Percentiles rank a stretch among this genome's conserved stretches.
Evolutionary conservation across 1,284 basidiomycete genomes (phyloP).

Genomic region (Malassezia furfur): DNA sequence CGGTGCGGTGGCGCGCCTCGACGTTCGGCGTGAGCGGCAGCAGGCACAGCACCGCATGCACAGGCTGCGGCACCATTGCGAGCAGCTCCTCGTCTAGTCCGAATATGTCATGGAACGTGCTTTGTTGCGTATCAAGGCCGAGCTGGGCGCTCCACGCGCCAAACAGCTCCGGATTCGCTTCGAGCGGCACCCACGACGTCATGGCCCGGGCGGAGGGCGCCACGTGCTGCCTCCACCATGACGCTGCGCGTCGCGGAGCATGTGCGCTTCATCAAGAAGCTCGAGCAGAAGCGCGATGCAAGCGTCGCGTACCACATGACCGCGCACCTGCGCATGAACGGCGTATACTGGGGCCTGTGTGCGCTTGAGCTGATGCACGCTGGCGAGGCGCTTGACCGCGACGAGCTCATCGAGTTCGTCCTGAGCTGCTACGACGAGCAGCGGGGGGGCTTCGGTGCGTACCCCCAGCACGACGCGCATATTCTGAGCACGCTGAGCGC

Average conservation of each 20-base stretch:
- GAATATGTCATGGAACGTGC: conserved; percentile 52
- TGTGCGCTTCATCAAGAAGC: conserved; percentile 17
- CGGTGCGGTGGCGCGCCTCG: conserved; percentile 21
- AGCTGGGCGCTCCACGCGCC: conserved; percentile 32
- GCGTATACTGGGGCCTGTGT: conserved; percentile 90
- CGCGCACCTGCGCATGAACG: conserved; percentile 86
- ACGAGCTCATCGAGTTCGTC: conserved; percentile 80
- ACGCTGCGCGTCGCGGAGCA: conserved; percentile 12
- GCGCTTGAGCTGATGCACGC: conserved; percentile 72
- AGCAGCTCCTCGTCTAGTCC: conserved; percentile 53
- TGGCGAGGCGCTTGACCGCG: conserved; percentile 65
- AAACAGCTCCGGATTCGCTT: conserved; percentile 48
- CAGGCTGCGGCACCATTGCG: conserved; percentile 50
- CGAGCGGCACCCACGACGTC: conserved; percentile 43
- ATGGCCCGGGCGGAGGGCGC: not conserved
- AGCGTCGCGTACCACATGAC: conserved; percentile 71
- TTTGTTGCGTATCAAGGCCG: conserved; percentile 40
- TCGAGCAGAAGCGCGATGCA: conserved; percentile 16
- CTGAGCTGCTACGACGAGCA: conserved; percentile 68
- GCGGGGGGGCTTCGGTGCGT: conserved; percentile 77
- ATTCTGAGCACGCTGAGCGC: conserved; percentile 76
- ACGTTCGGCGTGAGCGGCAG: conserved; percentile 50
- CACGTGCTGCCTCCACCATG: not conserved
- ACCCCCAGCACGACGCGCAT: conserved; percentile 87
- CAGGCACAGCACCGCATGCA: conserved; percentile 52